Evolutionary conservation across 371 early-diverging fungal genomes (phyloP), one percentile per base, ranked within the genome.

Genomic region (Saksenaea vasiformis): DNA sequence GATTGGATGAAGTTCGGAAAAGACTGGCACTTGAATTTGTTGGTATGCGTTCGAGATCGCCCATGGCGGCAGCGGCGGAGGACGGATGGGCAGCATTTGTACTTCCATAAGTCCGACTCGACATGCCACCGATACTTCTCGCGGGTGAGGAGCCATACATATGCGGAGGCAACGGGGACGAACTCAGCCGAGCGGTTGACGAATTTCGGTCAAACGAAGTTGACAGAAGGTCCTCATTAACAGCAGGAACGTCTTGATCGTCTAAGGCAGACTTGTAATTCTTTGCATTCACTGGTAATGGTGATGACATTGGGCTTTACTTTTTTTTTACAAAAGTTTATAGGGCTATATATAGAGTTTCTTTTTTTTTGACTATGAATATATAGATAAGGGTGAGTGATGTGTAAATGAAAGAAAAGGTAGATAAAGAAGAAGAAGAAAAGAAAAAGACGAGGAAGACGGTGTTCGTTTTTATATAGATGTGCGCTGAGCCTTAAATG

Each of bases 261-360:
- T 70, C 61, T 24, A 59, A 57, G 7, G 56, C 62, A 39, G 68
- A 61, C 27, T 58, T 67, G 39, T 74, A 79, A 15, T 74, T 65
- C 43, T 79, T 79, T 37, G 80, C 80, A 67, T 79, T 79, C 62
- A 73, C 80, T 60, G 80, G 80, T 60, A 79, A 79, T 66, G 80
- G 77, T 27, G 80, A 79, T 61, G 73, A 70, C 80, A 79, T 79
- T 11, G 26, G 26, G 10, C 10, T 34, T 31, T 31, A 7, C 31
- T 31, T 31, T 31, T 31, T 31, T 31, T 31, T 31, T 31, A 31
- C 7, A 31, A 4, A 31, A 31, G 31, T 31, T n/a, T n/a, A n/a
- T n/a, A n/a, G n/a, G n/a, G n/a, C n/a, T n/a, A n/a, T n/a, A n/a
- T n/a, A n/a, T n/a, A n/a, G n/a, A n/a, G n/a, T n/a, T n/a, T n/a